phyloP scores from a whole-genome alignment of 2,329 filamentous ascomycete genomes.

The Penicillium capsulatum region DNA sequence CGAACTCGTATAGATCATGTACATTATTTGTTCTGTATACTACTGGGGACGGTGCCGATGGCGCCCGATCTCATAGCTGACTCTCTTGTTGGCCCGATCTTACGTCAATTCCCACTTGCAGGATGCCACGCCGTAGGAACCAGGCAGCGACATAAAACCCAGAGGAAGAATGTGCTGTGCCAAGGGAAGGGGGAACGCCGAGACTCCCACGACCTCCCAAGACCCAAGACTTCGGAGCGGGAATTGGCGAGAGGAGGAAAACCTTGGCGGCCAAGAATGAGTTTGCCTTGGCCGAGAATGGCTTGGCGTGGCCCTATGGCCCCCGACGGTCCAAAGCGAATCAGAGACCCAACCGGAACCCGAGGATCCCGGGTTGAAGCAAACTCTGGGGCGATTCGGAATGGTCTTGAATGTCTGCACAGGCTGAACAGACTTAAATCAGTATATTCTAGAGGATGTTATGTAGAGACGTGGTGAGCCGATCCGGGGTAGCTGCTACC shows the following conservation, averaged over 20 bases:
- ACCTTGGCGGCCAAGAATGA: conserved; percentile 26
- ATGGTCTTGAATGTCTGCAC: too few species aligned
- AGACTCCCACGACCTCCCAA: conserved; percentile 15
- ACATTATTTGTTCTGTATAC: neutral
- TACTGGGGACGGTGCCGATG: too few species aligned
- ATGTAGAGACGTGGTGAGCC: too few species aligned
- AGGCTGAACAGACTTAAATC: too few species aligned
- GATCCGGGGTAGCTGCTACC: neutral
- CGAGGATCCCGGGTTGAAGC: neutral
- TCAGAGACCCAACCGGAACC: neutral
- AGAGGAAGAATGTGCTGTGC: neutral
- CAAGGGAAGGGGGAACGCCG: conserved; percentile 2
- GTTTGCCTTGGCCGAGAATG: conserved; percentile 14
- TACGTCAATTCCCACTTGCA: too few species aligned
- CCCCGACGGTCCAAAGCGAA: too few species aligned
- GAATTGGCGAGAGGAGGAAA: conserved; percentile 26
- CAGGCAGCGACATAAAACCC: neutral
- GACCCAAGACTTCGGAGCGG: conserved; percentile 22
- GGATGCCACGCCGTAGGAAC: neutral
- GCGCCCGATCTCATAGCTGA: too few species aligned
- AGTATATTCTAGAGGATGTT: too few species aligned
- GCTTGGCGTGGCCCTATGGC: conserved; percentile 15
- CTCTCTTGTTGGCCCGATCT: too few species aligned
- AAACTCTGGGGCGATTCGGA: too few species aligned
- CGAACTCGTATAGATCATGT: too few species aligned